Evolutionary conservation across 371 early-diverging fungal genomes (phyloP), one percentile per base, ranked within the genome.

Genomic region (Entomophthora muscae): DNA sequence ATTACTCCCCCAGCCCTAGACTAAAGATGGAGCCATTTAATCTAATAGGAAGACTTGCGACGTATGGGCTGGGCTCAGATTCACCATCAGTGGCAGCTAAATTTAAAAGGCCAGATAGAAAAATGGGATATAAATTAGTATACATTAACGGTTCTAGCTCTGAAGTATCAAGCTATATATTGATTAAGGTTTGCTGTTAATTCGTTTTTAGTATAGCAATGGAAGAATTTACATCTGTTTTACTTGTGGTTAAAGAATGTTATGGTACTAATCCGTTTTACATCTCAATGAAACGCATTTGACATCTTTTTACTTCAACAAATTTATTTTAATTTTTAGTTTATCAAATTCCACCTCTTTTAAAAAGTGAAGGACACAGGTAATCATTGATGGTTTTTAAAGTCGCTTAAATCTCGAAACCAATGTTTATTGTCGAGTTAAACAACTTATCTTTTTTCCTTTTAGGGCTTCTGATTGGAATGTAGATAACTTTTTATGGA

Each of bases 401-500:
- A 27, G 56, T 17, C 61, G 27, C 2, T 22, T 33, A 56, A 62
- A 42, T 22, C 10, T 24, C 56, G n/a, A 42, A 3, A 54, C 33
- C 62, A 23, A 29, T 28, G 51, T 23, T 65, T 32, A 56, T 2
- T 3, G n/a, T n/a, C n/a, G n/a, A n/a, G n/a, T n/a, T n/a, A n/a
- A n/a, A 21, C 42, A 21, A 61, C 17, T 22, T 33, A 12, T 28
- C 1, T 10, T 5, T 42, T 32, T 33, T 33, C 13, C n/a, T 2
- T 64, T 66, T 62, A 86, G 88, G 66, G 94, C 94, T 12, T 68
- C 81, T 10, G 91, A 93, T 67, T 93, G 94, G 94, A 81, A 80
- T 57, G 82, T 85, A 3, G 83, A 76, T 24, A 79, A 81, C 21
- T 84, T 81, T 65, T 70, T 91, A 42, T 93, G 91, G 91, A 81